A percentile compares a stretch with the other conserved stretches of the same genome.
Evolutionary conservation across 2,329 filamentous ascomycete genomes (phyloP).

Genomic region (Clarireedia monteithiana): DNA sequence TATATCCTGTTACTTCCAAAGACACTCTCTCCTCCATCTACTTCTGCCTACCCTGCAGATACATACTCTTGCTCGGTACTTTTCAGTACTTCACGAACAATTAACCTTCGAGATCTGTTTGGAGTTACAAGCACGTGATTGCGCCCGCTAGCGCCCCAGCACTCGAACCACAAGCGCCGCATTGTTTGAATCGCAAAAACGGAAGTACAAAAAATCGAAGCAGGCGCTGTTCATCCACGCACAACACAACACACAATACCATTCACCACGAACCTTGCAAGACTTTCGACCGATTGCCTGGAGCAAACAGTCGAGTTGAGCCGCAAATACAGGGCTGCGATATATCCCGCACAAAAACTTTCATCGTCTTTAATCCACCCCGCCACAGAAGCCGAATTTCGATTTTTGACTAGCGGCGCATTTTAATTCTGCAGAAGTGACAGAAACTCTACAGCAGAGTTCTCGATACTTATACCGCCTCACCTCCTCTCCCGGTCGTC

Average conservation of each 20-base stretch:
- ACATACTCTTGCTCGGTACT: too few relatives aligned
- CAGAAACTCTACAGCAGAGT: neutral
- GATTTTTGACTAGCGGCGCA: conserved; percentile 3
- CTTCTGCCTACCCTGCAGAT: too few relatives aligned
- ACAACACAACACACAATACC: neutral
- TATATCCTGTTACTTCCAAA: too few relatives aligned
- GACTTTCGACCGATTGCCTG: conserved; percentile 1
- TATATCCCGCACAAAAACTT: neutral
- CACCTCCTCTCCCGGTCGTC: neutral
- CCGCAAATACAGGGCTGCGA: too few relatives aligned
- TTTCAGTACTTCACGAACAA: neutral
- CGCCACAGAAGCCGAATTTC: conserved; percentile 7
- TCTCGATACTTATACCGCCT: neutral
- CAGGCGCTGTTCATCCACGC: neutral
- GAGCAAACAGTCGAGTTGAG: neutral
- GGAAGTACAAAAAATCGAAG: neutral
- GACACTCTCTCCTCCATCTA: too few relatives aligned
- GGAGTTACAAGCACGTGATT: too few relatives aligned
- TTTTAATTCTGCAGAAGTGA: conserved; percentile 5
- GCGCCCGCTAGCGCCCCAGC: too few relatives aligned
- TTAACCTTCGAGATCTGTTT: neutral
- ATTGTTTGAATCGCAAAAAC: neutral
- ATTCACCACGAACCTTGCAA: neutral
- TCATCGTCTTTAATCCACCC: neutral
- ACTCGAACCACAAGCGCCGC: neutral